phyloP scores from a whole-genome alignment of 2,329 filamentous ascomycete species.

The Albifimbria verrucaria region DNA sequence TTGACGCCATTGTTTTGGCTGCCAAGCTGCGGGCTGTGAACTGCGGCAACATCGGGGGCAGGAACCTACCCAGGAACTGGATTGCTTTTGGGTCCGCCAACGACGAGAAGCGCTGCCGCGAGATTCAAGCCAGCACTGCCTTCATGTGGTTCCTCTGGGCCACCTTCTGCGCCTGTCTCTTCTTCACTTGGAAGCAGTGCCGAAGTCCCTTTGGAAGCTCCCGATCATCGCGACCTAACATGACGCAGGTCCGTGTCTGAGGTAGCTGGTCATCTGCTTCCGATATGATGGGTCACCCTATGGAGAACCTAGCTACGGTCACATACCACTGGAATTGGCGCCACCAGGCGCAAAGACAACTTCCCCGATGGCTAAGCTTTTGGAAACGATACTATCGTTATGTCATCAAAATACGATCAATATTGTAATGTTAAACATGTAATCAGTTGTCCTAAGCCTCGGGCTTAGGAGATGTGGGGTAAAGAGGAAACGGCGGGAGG shows the following conservation, averaged over 20 bases:
- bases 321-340: no score
- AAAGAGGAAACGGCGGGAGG: no score
- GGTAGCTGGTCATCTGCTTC: neutral
- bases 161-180: conserved; percentile 53
- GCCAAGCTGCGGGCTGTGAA: conserved; percentile 66
- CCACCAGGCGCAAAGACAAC: no score
- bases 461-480: no score
- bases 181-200: conserved; percentile 52
- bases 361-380: no score
- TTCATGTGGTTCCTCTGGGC: conserved; percentile 79
- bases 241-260: conserved; percentile 55
- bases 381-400: no score
- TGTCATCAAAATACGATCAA: no score
- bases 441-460: no score
- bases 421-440: no score
- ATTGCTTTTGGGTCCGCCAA: conserved; percentile 61
- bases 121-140: conserved; percentile 69
- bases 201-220: conserved; percentile 43
- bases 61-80: conserved; percentile 39
- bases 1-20: conserved; percentile 66
- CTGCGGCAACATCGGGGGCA: conserved; percentile 52
- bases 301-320: no score
- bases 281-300: no score
- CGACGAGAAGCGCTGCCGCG: conserved; percentile 64
- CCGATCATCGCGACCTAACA: conserved; percentile 43